These are phyloP conservation scores for Candida suzukii DNA, from an alignment of 805 yeast genomes.

Conservation along the genomic window DNA sequence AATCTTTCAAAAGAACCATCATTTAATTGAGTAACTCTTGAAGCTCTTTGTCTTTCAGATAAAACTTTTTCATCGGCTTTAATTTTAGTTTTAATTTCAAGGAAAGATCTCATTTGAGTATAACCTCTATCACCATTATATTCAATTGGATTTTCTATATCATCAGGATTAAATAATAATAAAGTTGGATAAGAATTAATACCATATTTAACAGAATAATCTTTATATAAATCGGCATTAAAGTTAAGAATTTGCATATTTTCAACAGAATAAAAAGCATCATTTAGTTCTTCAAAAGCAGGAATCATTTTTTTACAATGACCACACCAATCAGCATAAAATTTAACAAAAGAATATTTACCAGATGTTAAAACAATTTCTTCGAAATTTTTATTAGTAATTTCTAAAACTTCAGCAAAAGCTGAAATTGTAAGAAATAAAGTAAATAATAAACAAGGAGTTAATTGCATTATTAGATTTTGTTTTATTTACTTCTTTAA, in stretches of 20 bases:
- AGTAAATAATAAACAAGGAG: too few species aligned
- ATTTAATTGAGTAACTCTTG: constrained; percentile 18
- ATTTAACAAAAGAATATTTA: constrained; percentile 72
- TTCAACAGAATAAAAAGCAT: constrained; percentile 20
- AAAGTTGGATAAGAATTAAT: constrained; percentile 62
- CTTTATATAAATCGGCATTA: constrained; percentile 53
- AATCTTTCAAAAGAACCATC: constrained; percentile 21
- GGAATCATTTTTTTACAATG: constrained; percentile 60
- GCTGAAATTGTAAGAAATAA: too few species aligned
- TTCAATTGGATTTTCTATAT: constrained; percentile 39
- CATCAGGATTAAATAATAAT: constrained; percentile 46
- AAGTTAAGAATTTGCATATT: constrained; percentile 46
- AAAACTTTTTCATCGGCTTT: constrained; percentile 14
- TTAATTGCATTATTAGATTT: too few species aligned
- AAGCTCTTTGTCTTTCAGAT: constrained; percentile 5
- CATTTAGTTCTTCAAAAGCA: constrained; percentile 41
- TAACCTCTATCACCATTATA: constrained; percentile 49
- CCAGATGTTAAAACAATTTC: constrained; percentile 50
- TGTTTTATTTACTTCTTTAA: too few species aligned
- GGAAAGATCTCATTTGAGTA: constrained; percentile 42
- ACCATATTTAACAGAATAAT: constrained; percentile 42
- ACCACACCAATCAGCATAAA: constrained; percentile 68
- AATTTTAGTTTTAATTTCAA: constrained; percentile 31
- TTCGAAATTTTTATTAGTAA: constrained; percentile 41
- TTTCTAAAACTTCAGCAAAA: background rate